A percentile compares a stretch with the other conserved stretches of the same genome.
Conservation (phyloP, 768 basidiomycete species). For the Suillus placidus region DNA sequence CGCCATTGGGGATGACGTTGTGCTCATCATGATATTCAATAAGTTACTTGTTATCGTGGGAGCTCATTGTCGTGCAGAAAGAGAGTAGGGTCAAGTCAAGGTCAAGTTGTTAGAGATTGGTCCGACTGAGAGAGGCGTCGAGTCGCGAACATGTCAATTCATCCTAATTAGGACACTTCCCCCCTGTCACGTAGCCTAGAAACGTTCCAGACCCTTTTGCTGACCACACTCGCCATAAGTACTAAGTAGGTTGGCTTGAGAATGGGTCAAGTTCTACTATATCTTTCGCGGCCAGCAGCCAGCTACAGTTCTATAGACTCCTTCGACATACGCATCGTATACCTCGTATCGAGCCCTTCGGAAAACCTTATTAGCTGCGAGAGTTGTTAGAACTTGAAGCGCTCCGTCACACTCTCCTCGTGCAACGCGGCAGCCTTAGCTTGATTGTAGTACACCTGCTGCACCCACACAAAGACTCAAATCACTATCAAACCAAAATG, state of each 20-base stretch:
- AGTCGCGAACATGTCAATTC: neutral
- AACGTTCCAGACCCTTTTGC: neutral
- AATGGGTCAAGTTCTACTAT: neutral
- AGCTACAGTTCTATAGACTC: neutral
- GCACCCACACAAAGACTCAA: neutral
- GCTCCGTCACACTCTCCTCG: neutral
- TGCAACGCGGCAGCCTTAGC: neutral
- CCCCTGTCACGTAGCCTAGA: neutral
- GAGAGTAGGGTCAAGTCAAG: slow-evolving; percentile 18
- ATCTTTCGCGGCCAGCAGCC: neutral
- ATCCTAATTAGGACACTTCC: neutral
- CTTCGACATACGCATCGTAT: neutral
- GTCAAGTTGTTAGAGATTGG: slow-evolving; percentile 21
- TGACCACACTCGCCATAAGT: neutral
- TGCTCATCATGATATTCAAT: slow-evolving; percentile 95
- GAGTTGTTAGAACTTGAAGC: neutral
- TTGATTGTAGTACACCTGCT: neutral
- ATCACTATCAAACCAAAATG: neutral
- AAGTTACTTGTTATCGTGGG: slow-evolving; percentile 86
- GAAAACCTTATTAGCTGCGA: neutral
- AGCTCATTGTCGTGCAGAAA: slow-evolving; percentile 58
- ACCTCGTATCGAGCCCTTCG: neutral
- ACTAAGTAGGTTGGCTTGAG: neutral
- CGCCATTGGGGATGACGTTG: slow-evolving; percentile 68
- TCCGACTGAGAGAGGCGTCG: neutral